Evolutionary conservation across 1,139 yeast genomes (phyloP).

Genomic region (Casaregolazyma suthepensis): DNA sequence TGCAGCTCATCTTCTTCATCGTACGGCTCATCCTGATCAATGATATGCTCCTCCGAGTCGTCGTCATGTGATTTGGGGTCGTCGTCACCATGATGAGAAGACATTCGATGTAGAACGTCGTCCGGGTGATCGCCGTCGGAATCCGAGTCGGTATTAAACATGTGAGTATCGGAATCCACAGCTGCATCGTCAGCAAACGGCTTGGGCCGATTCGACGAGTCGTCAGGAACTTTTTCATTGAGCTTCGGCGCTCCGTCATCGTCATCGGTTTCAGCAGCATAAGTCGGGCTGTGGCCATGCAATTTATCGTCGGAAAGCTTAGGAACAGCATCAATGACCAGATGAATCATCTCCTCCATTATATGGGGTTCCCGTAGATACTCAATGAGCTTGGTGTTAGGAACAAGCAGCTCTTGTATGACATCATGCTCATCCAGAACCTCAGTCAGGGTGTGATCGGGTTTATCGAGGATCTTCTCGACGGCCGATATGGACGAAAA

Average conservation of each 20-base stretch:
- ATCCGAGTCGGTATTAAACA: conserved; percentile 11
- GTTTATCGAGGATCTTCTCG: conserved; percentile 61
- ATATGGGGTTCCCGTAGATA: conserved; percentile 72
- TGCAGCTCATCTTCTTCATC: conserved; percentile 22
- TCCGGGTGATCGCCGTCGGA: conserved; percentile 20
- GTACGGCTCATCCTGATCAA: conserved; percentile 35
- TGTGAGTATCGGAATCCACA: conserved; percentile 2
- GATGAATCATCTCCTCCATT: conserved; percentile 57
- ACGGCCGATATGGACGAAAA: conserved; percentile 72
- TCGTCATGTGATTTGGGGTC: conserved; percentile 14
- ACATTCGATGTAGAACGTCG: conserved; percentile 9
- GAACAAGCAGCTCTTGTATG: conserved; percentile 74
- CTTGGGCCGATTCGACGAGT: not conserved
- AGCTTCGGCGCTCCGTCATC: conserved; percentile 9
- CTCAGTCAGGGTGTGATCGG: conserved; percentile 52
- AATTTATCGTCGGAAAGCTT: conserved; percentile 2
- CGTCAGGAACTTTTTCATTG: conserved; percentile 10
- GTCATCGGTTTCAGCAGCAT: not conserved
- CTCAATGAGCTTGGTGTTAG: conserved; percentile 76
- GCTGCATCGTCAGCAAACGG: not conserved
- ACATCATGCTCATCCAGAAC: conserved; percentile 81
- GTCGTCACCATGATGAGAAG: conserved; percentile 17
- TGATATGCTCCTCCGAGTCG: conserved; percentile 36
- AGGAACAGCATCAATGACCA: conserved; percentile 34
- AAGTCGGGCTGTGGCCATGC: not conserved